phyloP scores from a whole-genome alignment of 1,139 yeast species.

The Yamadazyma conglobata region DNA sequence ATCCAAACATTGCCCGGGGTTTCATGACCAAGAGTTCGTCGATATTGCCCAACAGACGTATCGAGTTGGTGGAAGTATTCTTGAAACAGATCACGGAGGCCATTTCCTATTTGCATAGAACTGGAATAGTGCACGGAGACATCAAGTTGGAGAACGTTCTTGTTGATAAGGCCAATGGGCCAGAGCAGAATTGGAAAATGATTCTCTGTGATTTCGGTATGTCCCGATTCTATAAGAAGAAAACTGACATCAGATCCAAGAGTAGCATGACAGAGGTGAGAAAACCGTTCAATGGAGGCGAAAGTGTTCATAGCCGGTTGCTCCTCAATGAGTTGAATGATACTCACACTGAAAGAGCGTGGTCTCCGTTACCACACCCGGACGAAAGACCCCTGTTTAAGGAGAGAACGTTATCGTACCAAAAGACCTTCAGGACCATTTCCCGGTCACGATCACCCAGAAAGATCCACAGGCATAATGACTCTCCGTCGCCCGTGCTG shows the following conservation, averaged over 20 bases:
- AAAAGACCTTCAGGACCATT: slow-evolving; percentile 22
- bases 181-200: slow-evolving; percentile 27
- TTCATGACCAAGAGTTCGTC: background rate
- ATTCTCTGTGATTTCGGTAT: slow-evolving; percentile 87
- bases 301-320: slow-evolving; percentile 21
- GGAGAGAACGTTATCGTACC: slow-evolving; percentile 3
- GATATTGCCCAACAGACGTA: slow-evolving; percentile 17
- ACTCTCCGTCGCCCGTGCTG: slow-evolving; percentile 6
- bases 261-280: slow-evolving; percentile 38
- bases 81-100: slow-evolving; percentile 59
- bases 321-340: slow-evolving; percentile 12
- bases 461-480: slow-evolving; percentile 3
- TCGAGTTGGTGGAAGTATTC: slow-evolving; percentile 28
- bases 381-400: slow-evolving; percentile 5
- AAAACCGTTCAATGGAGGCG: slow-evolving; percentile 35
- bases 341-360: slow-evolving; percentile 3
- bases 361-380: slow-evolving; percentile 4
- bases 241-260: slow-evolving; percentile 39
- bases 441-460: slow-evolving; percentile 15
- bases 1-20: background rate
- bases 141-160: slow-evolving; percentile 83
- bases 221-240: slow-evolving; percentile 39
- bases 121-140: slow-evolving; percentile 83
- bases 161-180: slow-evolving; percentile 36
- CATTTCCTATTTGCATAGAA: slow-evolving; percentile 64